Percentiles rank a stretch among this genome's conserved stretches.
These are phyloP conservation scores for Trametes polyzona DNA, from an alignment of 1,284 basidiomycete genomes.

Conservation along the genomic window DNA sequence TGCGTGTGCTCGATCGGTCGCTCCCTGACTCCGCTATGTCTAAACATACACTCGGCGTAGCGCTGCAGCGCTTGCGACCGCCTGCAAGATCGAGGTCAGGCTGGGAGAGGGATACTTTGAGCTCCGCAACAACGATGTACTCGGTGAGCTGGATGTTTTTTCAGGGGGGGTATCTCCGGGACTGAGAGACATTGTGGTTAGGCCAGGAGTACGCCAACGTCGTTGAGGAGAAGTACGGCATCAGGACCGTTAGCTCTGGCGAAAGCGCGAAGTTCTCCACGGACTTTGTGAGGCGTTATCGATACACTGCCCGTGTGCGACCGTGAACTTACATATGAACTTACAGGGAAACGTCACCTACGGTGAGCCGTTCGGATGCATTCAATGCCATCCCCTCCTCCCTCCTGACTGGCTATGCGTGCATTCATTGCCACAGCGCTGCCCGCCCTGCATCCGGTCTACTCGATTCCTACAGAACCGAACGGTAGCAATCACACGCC, in stretches of 20 bases:
- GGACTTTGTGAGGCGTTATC: slow-evolving; percentile 64
- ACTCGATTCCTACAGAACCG: slow-evolving; percentile 55
- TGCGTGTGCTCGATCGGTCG: slow-evolving; percentile 37
- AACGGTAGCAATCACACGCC: slow-evolving; percentile 70
- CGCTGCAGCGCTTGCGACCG: slow-evolving; percentile 73
- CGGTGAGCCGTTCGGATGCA: slow-evolving; percentile 41
- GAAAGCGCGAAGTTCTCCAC: slow-evolving; percentile 67
- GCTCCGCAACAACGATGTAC: slow-evolving; percentile 63
- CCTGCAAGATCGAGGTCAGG: slow-evolving; percentile 60
- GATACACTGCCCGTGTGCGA: too few relatives aligned
- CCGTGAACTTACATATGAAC: background rate
- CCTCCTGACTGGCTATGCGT: too few relatives aligned
- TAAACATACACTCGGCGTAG: slow-evolving; percentile 37
- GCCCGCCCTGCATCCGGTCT: slow-evolving; percentile 30
- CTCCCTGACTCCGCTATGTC: background rate
- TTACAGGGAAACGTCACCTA: slow-evolving; percentile 66
- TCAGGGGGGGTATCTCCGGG: too few relatives aligned
- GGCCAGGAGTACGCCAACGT: slow-evolving; percentile 62
- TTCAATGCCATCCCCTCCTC: too few relatives aligned
- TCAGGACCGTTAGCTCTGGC: slow-evolving; percentile 52
- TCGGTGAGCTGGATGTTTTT: too few relatives aligned
- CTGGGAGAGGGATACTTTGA: slow-evolving; percentile 52
- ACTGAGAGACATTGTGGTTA: too few relatives aligned
- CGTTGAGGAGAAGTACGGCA: slow-evolving; percentile 55
- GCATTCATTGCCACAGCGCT: slow-evolving; percentile 17